A percentile compares a stretch with the other conserved stretches of the same genome.
Conservation (phyloP, 371 early-diverging fungal genomes). For the Rozella allomycis region DNA sequence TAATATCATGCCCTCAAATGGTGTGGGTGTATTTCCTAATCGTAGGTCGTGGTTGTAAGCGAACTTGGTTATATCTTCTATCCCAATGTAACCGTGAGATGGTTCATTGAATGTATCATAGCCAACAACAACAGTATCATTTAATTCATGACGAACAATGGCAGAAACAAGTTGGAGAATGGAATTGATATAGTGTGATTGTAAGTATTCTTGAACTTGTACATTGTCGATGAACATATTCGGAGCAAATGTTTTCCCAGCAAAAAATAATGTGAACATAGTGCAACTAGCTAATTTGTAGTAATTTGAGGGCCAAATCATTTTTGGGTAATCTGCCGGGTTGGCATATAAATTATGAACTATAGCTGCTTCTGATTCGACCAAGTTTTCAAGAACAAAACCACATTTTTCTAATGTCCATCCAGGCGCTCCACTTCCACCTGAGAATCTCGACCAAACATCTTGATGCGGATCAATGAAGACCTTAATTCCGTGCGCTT, state of each 20-base stretch:
- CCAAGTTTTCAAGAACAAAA: conserved; percentile 35
- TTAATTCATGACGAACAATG: conserved; percentile 18
- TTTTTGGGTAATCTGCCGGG: conserved; percentile 20
- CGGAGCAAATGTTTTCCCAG: conserved; percentile 48
- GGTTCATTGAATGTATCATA: conserved; percentile 57
- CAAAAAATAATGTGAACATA: conserved; percentile 63
- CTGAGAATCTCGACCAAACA: conserved; percentile 45
- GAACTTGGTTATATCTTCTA: conserved; percentile 25
- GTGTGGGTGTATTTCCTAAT: conserved; percentile 37
- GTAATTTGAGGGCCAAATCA: conserved; percentile 78
- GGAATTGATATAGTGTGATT: conserved; percentile 35
- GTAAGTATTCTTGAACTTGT: conserved; percentile 44
- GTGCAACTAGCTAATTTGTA: conserved; percentile 54
- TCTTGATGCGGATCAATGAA: conserved; percentile 68
- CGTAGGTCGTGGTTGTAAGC: conserved; percentile 36
- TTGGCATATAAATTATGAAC: conserved; percentile 34
- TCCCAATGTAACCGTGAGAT: conserved; percentile 32
- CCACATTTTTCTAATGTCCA: conserved; percentile 60
- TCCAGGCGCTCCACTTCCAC: conserved; percentile 65
- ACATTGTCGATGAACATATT: conserved; percentile 13
- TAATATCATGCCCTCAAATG: conserved; percentile 34
- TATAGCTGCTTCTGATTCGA: conserved; percentile 42
- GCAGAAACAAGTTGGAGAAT: conserved; percentile 18
- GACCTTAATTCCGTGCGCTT: conserved; percentile 41
- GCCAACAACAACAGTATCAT: conserved; percentile 38